Conservation (phyloP, 768 basidiomycete species). For the Symmetrospora coprosmae region DNA sequence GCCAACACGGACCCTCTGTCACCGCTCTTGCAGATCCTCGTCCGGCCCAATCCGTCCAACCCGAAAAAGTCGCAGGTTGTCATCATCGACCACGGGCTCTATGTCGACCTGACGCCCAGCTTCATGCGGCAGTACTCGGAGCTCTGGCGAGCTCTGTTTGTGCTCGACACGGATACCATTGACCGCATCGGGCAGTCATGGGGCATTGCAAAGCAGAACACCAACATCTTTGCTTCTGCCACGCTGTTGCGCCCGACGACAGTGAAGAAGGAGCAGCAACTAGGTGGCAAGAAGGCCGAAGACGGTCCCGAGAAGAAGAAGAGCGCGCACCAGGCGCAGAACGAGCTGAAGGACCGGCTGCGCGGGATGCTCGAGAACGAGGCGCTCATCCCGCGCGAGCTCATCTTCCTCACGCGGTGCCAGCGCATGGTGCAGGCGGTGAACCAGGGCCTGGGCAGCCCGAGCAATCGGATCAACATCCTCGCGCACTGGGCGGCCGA, state of each 20-base stretch:
- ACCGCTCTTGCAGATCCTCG: slow-evolving; percentile 45
- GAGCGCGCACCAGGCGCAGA: slow-evolving; percentile 26
- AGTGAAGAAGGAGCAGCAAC: slow-evolving; percentile 22
- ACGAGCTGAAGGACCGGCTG: slow-evolving; percentile 29
- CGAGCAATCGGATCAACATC: slow-evolving; percentile 79
- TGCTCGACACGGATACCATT: slow-evolving; percentile 25
- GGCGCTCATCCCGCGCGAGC: slow-evolving; percentile 36
- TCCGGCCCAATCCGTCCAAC: slow-evolving; percentile 51
- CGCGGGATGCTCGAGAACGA: slow-evolving; percentile 33
- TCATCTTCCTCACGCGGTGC: slow-evolving; percentile 37
- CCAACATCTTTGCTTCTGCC: slow-evolving; percentile 29
- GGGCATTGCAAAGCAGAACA: slow-evolving; percentile 32
- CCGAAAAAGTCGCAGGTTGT: slow-evolving; percentile 42
- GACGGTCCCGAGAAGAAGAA: slow-evolving; percentile 10
- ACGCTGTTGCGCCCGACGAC: slow-evolving; percentile 30
- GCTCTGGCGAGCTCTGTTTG: slow-evolving; percentile 31
- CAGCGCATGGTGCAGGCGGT: slow-evolving; percentile 49
- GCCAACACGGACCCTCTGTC: slow-evolving; percentile 48
- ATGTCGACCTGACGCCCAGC: slow-evolving; percentile 53
- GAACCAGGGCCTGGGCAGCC: slow-evolving; percentile 68
- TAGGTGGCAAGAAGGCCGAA: background rate
- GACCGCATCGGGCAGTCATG: slow-evolving; percentile 29
- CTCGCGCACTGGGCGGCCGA: slow-evolving; percentile 58
- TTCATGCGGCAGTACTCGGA: slow-evolving; percentile 62
- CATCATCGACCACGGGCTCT: slow-evolving; percentile 82